phyloP scores from a whole-genome alignment of 495 filamentous ascomycete species.

The Polyplosphaeria fusca region DNA sequence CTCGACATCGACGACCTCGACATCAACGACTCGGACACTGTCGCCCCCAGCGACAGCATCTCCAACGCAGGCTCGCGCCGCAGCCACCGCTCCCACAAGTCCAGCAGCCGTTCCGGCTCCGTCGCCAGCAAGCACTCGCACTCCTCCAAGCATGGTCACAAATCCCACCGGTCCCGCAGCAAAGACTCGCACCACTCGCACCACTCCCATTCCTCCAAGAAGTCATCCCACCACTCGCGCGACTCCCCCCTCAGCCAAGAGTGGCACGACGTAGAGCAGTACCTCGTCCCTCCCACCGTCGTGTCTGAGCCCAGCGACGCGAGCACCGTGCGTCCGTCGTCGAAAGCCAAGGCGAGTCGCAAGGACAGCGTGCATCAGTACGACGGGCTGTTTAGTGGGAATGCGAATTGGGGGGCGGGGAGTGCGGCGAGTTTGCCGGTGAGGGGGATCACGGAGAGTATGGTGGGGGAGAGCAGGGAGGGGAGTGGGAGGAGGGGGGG shows the following conservation, averaged over 20 bases:
- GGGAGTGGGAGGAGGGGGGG: slow-evolving; percentile 12
- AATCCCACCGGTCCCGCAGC: slow-evolving; percentile 3
- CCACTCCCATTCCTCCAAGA: neutral
- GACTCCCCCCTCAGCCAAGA: neutral
- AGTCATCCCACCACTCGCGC: neutral
- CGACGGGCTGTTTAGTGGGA: slow-evolving; percentile 12
- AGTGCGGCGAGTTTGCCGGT: slow-evolving; percentile 30
- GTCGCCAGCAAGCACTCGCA: slow-evolving; percentile 15
- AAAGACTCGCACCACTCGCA: slow-evolving; percentile 18
- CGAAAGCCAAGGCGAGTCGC: slow-evolving; percentile 4
- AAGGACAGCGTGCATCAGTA: slow-evolving; percentile 24
- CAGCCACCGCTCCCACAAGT: slow-evolving; percentile 16
- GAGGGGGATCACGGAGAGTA: slow-evolving; percentile 32
- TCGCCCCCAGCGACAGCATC: slow-evolving; percentile 42
- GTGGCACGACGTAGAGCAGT: slow-evolving; percentile 5
- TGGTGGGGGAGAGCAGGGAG: slow-evolving; percentile 25
- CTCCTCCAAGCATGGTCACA: slow-evolving; percentile 15
- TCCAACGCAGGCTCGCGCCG: slow-evolving; percentile 36
- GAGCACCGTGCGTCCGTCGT: slow-evolving; percentile 30
- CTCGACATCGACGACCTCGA: slow-evolving; percentile 31
- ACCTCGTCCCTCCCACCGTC: slow-evolving; percentile 6
- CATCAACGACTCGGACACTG: slow-evolving; percentile 34
- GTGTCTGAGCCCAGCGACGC: slow-evolving; percentile 33
- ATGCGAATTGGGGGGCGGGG: slow-evolving; percentile 4
- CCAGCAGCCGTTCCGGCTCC: slow-evolving; percentile 11